Conservation (phyloP, 179 eudicot species). For the Drosera spatulata region DNA sequence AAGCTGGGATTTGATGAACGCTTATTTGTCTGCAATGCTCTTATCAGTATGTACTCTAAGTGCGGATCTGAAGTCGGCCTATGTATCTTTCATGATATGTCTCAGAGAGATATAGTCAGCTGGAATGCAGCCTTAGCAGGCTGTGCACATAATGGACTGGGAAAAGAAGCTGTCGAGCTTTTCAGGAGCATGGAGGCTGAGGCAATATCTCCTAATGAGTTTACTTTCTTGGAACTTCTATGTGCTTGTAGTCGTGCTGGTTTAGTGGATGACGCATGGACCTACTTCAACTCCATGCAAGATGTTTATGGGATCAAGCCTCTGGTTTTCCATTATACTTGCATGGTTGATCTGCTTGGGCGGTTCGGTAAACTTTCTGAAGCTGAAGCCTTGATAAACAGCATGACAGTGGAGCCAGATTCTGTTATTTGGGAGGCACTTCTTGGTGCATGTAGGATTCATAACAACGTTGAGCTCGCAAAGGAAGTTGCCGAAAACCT, state of each 20-base stretch:
- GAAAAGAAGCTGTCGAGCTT: conserved; percentile 18
- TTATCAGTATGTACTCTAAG: conserved; percentile 35
- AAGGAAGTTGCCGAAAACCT: conserved; percentile 29
- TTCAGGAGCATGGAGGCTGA: conserved; percentile 27
- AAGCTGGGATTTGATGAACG: conserved; percentile 30
- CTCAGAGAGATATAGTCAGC: conserved; percentile 25
- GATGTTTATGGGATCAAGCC: conserved; percentile 26
- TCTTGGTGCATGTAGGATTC: conserved; percentile 36
- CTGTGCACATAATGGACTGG: conserved; percentile 36
- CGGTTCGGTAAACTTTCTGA: conserved; percentile 27
- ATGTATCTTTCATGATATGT: conserved; percentile 26
- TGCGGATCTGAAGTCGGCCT: conserved; percentile 29
- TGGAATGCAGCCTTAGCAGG: conserved; percentile 45
- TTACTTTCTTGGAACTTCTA: conserved; percentile 25
- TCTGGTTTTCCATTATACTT: conserved; percentile 30
- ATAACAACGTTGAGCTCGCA: conserved; percentile 21
- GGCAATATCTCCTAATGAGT: conserved; percentile 20
- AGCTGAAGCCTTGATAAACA: conserved; percentile 32
- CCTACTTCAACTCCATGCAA: conserved; percentile 27
- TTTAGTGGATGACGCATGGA: conserved; percentile 24
- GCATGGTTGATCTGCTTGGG: conserved; percentile 44
- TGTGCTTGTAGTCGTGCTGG: conserved; percentile 43
- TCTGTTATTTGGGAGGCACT: conserved; percentile 39
- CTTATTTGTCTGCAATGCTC: conserved; percentile 26
- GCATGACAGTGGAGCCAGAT: conserved; percentile 32